phyloP scores from a whole-genome alignment of 257 asterid genomes.

The Solanum medicagineum region DNA sequence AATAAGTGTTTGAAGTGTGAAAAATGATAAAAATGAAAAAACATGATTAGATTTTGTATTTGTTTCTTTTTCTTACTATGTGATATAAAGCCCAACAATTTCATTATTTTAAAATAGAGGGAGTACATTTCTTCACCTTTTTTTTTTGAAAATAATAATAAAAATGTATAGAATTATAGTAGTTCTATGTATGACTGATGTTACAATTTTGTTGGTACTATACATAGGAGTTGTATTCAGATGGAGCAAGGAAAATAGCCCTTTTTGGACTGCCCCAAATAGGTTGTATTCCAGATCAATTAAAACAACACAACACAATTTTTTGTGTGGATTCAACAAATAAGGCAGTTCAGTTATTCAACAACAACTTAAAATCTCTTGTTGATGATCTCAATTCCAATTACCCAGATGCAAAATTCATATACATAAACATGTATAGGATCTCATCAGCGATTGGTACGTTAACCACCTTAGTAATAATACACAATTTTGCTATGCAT shows the following conservation, averaged over 20 bases:
- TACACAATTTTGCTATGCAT: not conserved
- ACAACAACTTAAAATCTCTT: slow-evolving; percentile 15
- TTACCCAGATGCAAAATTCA: slow-evolving; percentile 23
- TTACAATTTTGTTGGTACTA: not conserved
- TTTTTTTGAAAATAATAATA: too few relatives aligned
- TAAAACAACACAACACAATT: slow-evolving; percentile 4
- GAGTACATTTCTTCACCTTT: too few relatives aligned
- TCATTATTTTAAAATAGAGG: too few relatives aligned
- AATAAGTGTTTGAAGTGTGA: too few relatives aligned
- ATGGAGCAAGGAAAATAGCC: slow-evolving; percentile 46
- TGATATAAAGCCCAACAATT: too few relatives aligned
- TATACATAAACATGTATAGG: slow-evolving; percentile 25
- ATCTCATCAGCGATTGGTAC: slow-evolving; percentile 24
- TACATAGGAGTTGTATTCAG: slow-evolving; percentile 23
- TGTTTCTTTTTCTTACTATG: too few relatives aligned
- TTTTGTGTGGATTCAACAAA: slow-evolving; percentile 32
- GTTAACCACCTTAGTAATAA: not conserved
- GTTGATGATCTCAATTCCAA: slow-evolving; percentile 21
- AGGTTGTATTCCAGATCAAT: slow-evolving; percentile 32
- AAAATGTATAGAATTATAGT: too few relatives aligned
- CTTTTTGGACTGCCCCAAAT: slow-evolving; percentile 28
- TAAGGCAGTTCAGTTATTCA: slow-evolving; percentile 12
- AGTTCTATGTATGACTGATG: not conserved
- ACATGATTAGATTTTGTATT: too few relatives aligned
- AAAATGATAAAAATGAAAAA: too few relatives aligned